These are phyloP conservation scores for Aspergillus saccharolyticus DNA, from an alignment of 495 filamentous ascomycete species.

Conservation along the genomic window DNA sequence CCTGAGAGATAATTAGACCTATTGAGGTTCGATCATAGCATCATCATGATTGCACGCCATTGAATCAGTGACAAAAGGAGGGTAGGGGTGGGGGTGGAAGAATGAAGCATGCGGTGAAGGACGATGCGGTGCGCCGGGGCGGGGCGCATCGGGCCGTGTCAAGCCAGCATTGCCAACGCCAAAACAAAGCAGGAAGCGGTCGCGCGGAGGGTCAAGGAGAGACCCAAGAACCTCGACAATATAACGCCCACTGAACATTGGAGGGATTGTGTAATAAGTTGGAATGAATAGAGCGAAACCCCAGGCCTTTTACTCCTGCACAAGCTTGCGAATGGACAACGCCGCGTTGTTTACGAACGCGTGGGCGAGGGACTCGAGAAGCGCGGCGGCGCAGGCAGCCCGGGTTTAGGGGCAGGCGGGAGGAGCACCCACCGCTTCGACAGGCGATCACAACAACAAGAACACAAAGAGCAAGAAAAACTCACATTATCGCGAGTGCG, in stretches of 20 bases:
- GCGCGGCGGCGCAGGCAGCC: background rate
- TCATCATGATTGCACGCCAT: background rate
- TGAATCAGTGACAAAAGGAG: background rate
- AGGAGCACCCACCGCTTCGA: background rate
- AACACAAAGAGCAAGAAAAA: conserved; percentile 13
- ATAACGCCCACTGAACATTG: background rate
- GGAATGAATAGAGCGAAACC: background rate
- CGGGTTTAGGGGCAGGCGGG: background rate
- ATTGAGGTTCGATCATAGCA: background rate
- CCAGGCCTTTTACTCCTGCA: background rate
- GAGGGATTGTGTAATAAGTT: background rate
- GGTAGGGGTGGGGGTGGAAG: background rate
- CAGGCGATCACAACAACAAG: conserved; percentile 7
- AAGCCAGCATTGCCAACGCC: background rate
- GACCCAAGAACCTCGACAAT: background rate
- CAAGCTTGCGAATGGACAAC: background rate
- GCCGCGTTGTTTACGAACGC: conserved; percentile 14
- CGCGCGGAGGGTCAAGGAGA: background rate
- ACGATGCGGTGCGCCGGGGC: background rate
- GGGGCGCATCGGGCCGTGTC: background rate
- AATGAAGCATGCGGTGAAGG: background rate
- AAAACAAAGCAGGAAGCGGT: background rate
- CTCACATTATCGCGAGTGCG: conserved; percentile 62
- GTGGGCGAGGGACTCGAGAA: background rate
- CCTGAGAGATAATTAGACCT: conserved; percentile 46